phyloP scores from a whole-genome alignment of 768 basidiomycete species.

The Gymnopilus dilepis region DNA sequence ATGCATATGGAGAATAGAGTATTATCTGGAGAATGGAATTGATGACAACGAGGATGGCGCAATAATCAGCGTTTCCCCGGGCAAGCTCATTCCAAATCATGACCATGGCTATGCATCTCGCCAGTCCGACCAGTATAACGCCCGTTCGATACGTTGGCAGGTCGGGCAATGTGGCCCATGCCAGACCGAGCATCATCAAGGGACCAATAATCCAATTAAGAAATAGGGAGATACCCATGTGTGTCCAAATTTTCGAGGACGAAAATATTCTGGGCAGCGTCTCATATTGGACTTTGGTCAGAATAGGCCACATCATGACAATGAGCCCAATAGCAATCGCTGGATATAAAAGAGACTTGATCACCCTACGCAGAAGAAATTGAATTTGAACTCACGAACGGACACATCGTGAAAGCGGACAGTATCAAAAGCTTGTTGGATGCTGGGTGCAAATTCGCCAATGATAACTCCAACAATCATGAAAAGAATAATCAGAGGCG shows the following conservation, averaged over 20 bases:
- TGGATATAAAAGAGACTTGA: slow-evolving; percentile 29
- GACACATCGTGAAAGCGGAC: slow-evolving; percentile 72
- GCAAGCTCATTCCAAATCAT: slow-evolving; percentile 85
- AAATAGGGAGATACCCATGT: slow-evolving; percentile 68
- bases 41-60: slow-evolving; percentile 79
- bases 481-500: slow-evolving; percentile 65
- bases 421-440: slow-evolving; percentile 66
- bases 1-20: slow-evolving; percentile 73
- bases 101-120: slow-evolving; percentile 75
- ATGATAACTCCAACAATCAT: slow-evolving; percentile 83
- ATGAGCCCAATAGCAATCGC: slow-evolving; percentile 84
- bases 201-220: slow-evolving; percentile 86
- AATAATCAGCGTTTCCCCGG: slow-evolving; percentile 69
- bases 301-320: slow-evolving; percentile 88
- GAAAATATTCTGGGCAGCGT: slow-evolving; percentile 60
- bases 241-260: slow-evolving; percentile 62
- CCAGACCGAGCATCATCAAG: slow-evolving; percentile 79
- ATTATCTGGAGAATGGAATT: slow-evolving; percentile 82
- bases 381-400: slow-evolving; percentile 59
- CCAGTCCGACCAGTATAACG: slow-evolving; percentile 83
- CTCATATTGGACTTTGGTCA: slow-evolving; percentile 81
- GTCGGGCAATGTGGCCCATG: slow-evolving; percentile 87
- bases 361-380: too few relatives aligned
- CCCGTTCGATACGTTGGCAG: slow-evolving; percentile 76
- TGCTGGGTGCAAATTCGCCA: slow-evolving; percentile 65